Conservation (phyloP, 306 rosid species). For the Lagenaria siceraria region DNA sequence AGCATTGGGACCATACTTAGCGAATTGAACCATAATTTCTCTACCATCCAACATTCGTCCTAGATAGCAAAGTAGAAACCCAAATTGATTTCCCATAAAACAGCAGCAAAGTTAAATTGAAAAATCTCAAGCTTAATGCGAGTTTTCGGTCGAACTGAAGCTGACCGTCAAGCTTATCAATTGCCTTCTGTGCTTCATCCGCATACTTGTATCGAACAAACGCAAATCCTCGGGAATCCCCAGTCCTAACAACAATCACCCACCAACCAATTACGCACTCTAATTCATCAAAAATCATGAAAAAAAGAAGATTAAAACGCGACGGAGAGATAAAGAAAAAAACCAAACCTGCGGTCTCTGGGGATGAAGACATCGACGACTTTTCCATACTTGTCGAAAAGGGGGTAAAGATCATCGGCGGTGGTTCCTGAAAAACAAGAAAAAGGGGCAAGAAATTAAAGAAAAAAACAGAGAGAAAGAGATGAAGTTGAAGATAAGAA, state of each 20-base stretch:
- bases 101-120: not conserved
- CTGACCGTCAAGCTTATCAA: slow-evolving; percentile 58
- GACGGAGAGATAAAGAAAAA: not conserved
- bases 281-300: not conserved
- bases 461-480: not conserved
- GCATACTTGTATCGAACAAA: slow-evolving; percentile 65
- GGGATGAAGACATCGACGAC: slow-evolving; percentile 72
- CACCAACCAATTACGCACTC: not conserved
- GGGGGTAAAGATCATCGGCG: slow-evolving; percentile 65
- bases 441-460: not conserved
- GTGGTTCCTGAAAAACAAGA: slow-evolving; percentile 32
- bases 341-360: slow-evolving; percentile 51
- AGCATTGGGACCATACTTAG: slow-evolving; percentile 78
- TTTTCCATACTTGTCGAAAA: slow-evolving; percentile 65
- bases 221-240: slow-evolving; percentile 64
- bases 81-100: not conserved
- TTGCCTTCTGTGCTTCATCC: slow-evolving; percentile 66
- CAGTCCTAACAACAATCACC: slow-evolving; percentile 24
- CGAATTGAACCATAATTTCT: slow-evolving; percentile 77
- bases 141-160: not conserved
- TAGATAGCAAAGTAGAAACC: slow-evolving; percentile 6
- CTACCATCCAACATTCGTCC: slow-evolving; percentile 65
- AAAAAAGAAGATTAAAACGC: not conserved
- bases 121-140: not conserved
- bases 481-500: not conserved